Evolutionary conservation across 306 rosid genomes (phyloP).

Genomic region (Pyrus betulifolia): DNA sequence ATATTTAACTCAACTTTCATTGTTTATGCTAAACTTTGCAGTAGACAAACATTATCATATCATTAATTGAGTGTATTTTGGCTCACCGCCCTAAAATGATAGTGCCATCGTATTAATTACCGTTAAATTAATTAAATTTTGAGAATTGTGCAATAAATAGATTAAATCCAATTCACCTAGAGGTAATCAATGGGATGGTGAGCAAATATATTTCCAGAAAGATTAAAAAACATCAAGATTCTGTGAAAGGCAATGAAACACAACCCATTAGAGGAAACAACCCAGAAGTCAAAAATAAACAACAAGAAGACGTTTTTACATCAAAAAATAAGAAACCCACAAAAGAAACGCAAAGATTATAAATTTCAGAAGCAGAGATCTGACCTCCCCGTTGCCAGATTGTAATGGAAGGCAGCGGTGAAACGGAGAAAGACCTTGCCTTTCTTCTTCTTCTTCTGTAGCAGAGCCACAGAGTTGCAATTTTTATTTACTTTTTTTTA

Average conservation of each 20-base stretch:
- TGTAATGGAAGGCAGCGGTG: not conserved
- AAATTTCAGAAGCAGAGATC: slow-evolving; percentile 7
- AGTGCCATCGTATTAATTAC: no score
- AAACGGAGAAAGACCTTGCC: not conserved
- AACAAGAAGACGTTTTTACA: not conserved
- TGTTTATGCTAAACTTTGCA: not conserved
- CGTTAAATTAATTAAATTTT: no score
- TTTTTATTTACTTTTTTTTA: no score
- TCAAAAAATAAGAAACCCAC: slow-evolving; percentile 10
- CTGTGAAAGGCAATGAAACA: not conserved
- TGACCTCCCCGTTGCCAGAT: slow-evolving; percentile 35
- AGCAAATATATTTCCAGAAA: not conserved
- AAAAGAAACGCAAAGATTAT: not conserved
- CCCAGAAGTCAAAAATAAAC: not conserved
- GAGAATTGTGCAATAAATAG: no score
- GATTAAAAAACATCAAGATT: not conserved
- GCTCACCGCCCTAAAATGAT: no score
- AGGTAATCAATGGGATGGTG: no score
- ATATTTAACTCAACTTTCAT: not conserved
- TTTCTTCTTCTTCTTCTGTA: not conserved
- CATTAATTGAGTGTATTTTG: no score
- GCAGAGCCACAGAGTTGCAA: not conserved
- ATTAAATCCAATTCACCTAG: no score
- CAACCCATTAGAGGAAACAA: not conserved
- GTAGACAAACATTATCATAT: not conserved